Base-by-base conservation (phyloP, 1,284 basidiomycete species). In the Ceratobasidium theobromae region DNA sequence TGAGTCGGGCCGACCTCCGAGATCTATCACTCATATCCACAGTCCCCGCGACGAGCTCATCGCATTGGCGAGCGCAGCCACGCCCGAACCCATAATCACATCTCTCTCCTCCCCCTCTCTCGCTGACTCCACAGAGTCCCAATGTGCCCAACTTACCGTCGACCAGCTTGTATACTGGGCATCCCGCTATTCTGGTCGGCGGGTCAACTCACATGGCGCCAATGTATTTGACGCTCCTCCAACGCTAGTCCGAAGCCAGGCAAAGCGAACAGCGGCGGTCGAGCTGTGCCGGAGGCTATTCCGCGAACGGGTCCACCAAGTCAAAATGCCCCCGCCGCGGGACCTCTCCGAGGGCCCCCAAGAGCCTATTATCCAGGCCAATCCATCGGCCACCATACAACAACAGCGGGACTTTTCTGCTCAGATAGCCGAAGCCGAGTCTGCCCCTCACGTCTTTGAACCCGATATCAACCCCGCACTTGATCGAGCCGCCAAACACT, bases 191-290 rank as follows among this genome's bases (percentile, higher is more conserved):
- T 60, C 57, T 4, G 57, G 57, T 32, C 14, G 18, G 1, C 45
- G 57, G 32, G 57, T 60, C 18, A 60, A 60, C n/a, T 60, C 57
- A 16, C 57, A 60, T 45, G 57, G 57, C 43, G 57, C 57, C 14
- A 60, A 60, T n/a, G 57, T 60, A 14, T 60, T 60, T 45, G 57
- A 60, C n/a, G 57, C 57, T 1, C 57, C 57, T 18, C 57, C 57
- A 4, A 60, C 57, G 6, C 6, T 25, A n/a, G 46, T 60, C 1
- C 43, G 57, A 27, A 60, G 57, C 30, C 9, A 32, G 18, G 45
- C 23, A 4, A 60, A 60, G 21, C 57, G 57, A 11, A 27, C n/a
- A 11, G 57, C 57, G 1, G 43, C 57, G 3, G 57, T 60, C 4
- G 46, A 48, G 23, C 32, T 60, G 14, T 60, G 57, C 33, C 5